Conservation (phyloP, 2,329 filamentous ascomycete genomes). For the Alternaria arborescens region DNA sequence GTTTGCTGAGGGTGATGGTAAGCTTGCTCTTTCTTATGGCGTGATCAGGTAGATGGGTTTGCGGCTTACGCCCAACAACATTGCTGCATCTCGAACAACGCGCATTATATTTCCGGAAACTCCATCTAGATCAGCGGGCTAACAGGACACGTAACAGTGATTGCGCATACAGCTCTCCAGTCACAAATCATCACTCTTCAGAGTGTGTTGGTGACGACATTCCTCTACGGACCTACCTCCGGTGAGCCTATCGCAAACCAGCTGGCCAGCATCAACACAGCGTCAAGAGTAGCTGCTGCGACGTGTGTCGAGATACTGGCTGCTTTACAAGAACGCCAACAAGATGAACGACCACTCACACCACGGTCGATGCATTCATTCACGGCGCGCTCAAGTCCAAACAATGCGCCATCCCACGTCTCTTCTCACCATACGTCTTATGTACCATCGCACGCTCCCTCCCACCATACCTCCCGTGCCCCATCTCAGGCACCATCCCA, state of each 20-base stretch:
- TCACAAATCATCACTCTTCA: conserved; percentile 49
- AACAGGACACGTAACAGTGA: conserved; percentile 26
- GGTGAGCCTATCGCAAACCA: conserved; percentile 44
- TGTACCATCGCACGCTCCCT: conserved; percentile 3
- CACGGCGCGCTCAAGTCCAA: conserved; percentile 12
- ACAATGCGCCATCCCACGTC: conserved; percentile 7
- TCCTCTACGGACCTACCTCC: conserved; percentile 48
- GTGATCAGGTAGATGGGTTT: neutral
- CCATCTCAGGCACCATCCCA: conserved; percentile 1
- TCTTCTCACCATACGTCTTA: conserved; percentile 4
- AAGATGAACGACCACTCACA: conserved; percentile 24
- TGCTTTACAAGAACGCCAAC: conserved; percentile 37
- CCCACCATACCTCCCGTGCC: neutral
- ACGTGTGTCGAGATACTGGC: conserved; percentile 40
- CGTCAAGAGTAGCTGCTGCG: conserved; percentile 41
- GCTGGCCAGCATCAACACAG: conserved; percentile 39
- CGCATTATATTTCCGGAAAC: neutral
- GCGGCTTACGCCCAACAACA: neutral
- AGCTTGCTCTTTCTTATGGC: neutral
- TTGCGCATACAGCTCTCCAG: conserved; percentile 44
- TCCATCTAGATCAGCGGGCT: neutral
- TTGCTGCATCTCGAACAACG: neutral
- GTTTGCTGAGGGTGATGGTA: conserved; percentile 48
- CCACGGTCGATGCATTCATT: conserved; percentile 28
- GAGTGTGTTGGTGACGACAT: conserved; percentile 41